Base-by-base conservation (phyloP, 2,329 filamentous ascomycete species). In the Westerdykella sp. region DNA sequence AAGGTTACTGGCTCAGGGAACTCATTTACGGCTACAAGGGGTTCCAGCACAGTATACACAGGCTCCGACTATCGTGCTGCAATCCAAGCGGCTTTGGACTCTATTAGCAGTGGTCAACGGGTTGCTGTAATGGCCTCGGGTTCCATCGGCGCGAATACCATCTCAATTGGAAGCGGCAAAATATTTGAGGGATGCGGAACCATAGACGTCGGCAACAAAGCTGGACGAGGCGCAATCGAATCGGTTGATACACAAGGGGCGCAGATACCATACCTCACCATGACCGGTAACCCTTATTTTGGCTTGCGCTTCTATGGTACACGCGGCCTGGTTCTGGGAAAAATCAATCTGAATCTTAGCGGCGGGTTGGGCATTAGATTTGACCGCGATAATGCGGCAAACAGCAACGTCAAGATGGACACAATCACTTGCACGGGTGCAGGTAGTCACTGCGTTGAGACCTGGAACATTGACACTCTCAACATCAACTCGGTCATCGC, bases 101-200 rank as follows among this genome's bases (percentile, higher is more conserved):
- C 73, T 30, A 72, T 78, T 49, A 61, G 57, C 50, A 69, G 66
- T 39, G 76, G 77, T 6, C 73, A 79, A 56, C 73, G 76, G 10
- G 70, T 79, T 1, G 62, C 74, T 1, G 72, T 80, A 43, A 71
- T 77, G 1, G 75, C 76, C 0, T 77, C 74, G 0, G 77, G 77
- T 4, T 75, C 73, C 35, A 77, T 79, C 41, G 76, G 76, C 23
- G 69, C 73, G n/a, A 69, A 55, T 51, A 78, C 73, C 30, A 73
- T 79, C 55, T 69, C 60, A 18, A 71, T 80, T 47, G 51, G 55
- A 28, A 73, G 71, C 53, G 76, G 76, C 43, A 78, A 77, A 59
- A 79, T 67, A 34, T 79, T 80, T 38, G 77, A 80, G 49, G 77
- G 75, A 25, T 80, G 77, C 55, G 76, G 77, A 34, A 78, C 76